Percentiles rank a stretch among this genome's conserved stretches.
Conservation (phyloP, 2,329 filamentous ascomycete species). For the Neopestalotiopsis sp. region DNA sequence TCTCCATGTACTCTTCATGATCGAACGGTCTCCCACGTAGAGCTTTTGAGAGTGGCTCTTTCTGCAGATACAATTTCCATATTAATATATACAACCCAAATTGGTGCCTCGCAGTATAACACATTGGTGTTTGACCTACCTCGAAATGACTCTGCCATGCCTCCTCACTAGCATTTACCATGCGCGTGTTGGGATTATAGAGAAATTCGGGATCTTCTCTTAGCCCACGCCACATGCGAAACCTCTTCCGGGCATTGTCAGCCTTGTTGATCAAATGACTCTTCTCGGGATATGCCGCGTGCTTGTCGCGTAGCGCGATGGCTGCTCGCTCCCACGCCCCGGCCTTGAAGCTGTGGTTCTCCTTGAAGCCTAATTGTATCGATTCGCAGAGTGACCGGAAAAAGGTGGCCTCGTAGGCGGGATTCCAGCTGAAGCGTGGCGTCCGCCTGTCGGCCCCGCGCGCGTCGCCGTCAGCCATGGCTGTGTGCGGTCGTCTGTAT, state of each 20-base stretch:
- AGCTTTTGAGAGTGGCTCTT: conserved; percentile 62
- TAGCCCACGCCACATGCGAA: conserved; percentile 64
- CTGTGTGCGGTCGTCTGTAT: conserved; percentile 3
- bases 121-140: conserved; percentile 43
- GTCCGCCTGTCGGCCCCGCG: conserved; percentile 37
- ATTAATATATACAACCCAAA: neutral
- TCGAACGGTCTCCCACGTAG: conserved; percentile 63
- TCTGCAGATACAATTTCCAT: conserved; percentile 42
- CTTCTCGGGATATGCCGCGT: conserved; percentile 63
- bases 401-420: conserved; percentile 63
- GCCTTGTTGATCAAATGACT: conserved; percentile 68
- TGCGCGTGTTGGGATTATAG: conserved; percentile 55
- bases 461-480: conserved; percentile 38
- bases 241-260: conserved; percentile 67
- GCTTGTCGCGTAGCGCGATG: conserved; percentile 57
- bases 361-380: conserved; percentile 58
- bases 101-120: neutral
- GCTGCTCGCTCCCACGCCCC: conserved; percentile 65
- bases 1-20: conserved; percentile 65
- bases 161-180: conserved; percentile 60
- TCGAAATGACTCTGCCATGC: conserved; percentile 63
- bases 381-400: conserved; percentile 65
- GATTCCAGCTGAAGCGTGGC: conserved; percentile 65
- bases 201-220: conserved; percentile 62
- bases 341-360: conserved; percentile 65